These are phyloP conservation scores for Calonectria multiphialidica DNA, from an alignment of 2,329 filamentous ascomycete genomes.

Conservation along the genomic window DNA sequence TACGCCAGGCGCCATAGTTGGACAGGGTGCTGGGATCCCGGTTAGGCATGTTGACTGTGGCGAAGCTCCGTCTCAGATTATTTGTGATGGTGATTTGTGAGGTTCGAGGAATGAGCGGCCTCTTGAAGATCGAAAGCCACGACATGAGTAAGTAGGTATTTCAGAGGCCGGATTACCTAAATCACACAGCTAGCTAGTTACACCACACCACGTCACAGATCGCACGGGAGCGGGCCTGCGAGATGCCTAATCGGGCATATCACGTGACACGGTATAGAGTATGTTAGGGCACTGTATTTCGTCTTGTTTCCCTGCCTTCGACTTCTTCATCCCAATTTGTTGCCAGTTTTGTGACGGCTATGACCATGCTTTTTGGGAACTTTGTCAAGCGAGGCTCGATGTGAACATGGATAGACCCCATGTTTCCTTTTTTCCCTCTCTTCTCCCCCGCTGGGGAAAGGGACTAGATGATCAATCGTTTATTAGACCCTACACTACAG, in stretches of 20 bases:
- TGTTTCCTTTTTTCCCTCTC: not conserved
- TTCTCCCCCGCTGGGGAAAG: not conserved
- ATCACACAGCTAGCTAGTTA: conserved; percentile 12
- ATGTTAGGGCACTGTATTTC: not conserved
- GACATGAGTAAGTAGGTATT: conserved; percentile 33
- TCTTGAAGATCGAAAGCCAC: conserved; percentile 44
- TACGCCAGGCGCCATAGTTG: conserved; percentile 92
- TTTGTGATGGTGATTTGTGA: conserved; percentile 38
- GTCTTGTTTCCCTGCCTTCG: not conserved
- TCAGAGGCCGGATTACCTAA: conserved; percentile 13
- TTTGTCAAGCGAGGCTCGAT: not conserved
- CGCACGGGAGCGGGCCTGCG: conserved; percentile 11
- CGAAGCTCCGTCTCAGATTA: conserved; percentile 45
- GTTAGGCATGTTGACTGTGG: conserved; percentile 47
- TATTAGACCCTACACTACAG: not conserved
- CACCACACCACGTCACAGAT: conserved; percentile 18
- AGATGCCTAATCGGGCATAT: not conserved
- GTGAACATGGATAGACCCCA: not conserved
- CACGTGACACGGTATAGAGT: conserved; percentile 7
- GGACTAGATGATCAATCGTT: not conserved
- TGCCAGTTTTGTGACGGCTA: not conserved
- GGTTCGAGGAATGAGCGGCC: conserved; percentile 39
- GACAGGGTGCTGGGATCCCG: conserved; percentile 91
- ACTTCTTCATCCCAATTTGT: not conserved
- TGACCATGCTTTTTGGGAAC: not conserved